A percentile compares a stretch with the other conserved stretches of the same genome.
These are phyloP conservation scores for Globisporangium heterothallicum DNA, from an alignment of 352 stramenopile genomes.

Conservation along the genomic window DNA sequence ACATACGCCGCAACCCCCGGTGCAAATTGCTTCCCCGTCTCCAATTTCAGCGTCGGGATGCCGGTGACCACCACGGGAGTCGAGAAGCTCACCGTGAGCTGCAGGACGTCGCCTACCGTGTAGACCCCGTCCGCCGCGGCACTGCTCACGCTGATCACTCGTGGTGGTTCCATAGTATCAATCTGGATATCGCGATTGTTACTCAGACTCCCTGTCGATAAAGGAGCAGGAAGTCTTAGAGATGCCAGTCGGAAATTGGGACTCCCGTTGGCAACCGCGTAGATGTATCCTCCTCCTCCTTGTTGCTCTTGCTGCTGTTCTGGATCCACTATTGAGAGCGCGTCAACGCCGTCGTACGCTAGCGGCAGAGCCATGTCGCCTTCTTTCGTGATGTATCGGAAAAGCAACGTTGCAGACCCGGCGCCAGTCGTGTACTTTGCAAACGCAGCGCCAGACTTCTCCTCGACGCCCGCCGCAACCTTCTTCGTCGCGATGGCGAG, in stretches of 20 bases:
- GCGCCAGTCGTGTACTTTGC: constrained; percentile 35
- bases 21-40: constrained; percentile 17
- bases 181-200: constrained; percentile 63
- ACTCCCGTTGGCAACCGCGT: constrained; percentile 13
- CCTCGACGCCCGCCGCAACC: background rate
- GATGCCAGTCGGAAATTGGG: constrained; percentile 29
- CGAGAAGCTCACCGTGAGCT: constrained; percentile 42
- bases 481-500: constrained; percentile 38
- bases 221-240: constrained; percentile 34
- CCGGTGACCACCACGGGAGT: constrained; percentile 43
- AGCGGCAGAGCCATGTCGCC: constrained; percentile 57
- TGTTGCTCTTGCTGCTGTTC: too few relatives aligned
- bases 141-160: constrained; percentile 43
- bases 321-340: constrained; percentile 47
- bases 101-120: constrained; percentile 46
- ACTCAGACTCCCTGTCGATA: constrained; percentile 45
- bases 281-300: constrained; percentile 14
- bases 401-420: constrained; percentile 30
- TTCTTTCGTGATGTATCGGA: constrained; percentile 28
- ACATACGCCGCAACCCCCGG: constrained; percentile 27
- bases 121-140: constrained; percentile 46
- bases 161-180: constrained; percentile 48
- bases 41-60: constrained; percentile 31
- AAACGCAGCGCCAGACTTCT: constrained; percentile 1
- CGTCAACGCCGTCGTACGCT: constrained; percentile 48